Evolutionary conservation across 306 rosid genomes (phyloP).

Genomic region (Trifolium subterraneum): DNA sequence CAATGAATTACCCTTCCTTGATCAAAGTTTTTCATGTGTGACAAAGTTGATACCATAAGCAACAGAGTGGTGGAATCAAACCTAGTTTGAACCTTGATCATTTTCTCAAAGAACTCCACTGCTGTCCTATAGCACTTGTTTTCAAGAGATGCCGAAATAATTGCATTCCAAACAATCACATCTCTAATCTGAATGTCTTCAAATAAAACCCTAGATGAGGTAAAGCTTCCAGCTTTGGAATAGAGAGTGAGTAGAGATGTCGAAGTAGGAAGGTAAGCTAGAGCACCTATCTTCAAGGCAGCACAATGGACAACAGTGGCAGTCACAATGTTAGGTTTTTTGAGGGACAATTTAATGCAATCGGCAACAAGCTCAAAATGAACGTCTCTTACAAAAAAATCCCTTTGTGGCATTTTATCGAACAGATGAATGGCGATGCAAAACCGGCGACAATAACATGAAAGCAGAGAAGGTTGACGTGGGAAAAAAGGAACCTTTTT

Average conservation of each 20-base stretch:
- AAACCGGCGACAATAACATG: not conserved
- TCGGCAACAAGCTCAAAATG: constrained; percentile 39
- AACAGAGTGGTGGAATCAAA: constrained; percentile 68
- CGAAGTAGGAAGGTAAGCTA: constrained; percentile 51
- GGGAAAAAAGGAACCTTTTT: constrained; percentile 26
- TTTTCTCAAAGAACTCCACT: constrained; percentile 47
- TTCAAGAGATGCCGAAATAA: constrained; percentile 56
- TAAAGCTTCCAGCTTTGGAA: constrained; percentile 51
- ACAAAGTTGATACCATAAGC: constrained; percentile 54
- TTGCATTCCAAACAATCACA: constrained; percentile 63
- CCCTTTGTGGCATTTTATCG: constrained; percentile 51
- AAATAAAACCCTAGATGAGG: constrained; percentile 53
- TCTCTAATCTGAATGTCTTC: constrained; percentile 50
- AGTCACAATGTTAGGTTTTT: constrained; percentile 34
- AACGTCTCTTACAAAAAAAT: not conserved
- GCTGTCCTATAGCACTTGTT: constrained; percentile 46
- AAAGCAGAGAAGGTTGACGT: not conserved
- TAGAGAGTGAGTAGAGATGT: constrained; percentile 59
- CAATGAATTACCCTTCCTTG: constrained; percentile 58
- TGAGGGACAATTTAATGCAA: constrained; percentile 37
- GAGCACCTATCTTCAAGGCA: constrained; percentile 53
- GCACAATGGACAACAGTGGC: constrained; percentile 50
- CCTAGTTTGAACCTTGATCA: constrained; percentile 45
- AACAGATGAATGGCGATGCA: constrained; percentile 35
- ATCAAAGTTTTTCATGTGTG: constrained; percentile 40